Conservation (phyloP, 2,329 filamentous ascomycete genomes). For the Ilyonectria robusta region DNA sequence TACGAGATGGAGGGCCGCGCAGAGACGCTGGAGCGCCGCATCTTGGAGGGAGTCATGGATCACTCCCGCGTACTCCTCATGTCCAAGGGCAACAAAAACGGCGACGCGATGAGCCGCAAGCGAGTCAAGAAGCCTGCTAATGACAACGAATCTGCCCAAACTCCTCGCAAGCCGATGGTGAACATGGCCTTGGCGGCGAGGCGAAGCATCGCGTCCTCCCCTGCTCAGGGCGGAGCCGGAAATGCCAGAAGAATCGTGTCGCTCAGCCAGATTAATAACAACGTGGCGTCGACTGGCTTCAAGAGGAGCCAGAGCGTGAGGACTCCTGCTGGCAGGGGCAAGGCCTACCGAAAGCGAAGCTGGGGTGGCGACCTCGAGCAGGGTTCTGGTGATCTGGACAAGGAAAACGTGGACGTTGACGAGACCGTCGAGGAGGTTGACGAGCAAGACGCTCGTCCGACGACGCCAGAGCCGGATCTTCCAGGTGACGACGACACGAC, state of each 20-base stretch:
- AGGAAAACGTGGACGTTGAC: conserved; percentile 75
- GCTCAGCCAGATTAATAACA: conserved; percentile 89
- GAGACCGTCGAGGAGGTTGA: conserved; percentile 74
- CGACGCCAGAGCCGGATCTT: conserved; percentile 36
- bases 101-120: conserved; percentile 73
- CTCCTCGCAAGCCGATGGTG: conserved; percentile 56
- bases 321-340: conserved; percentile 61
- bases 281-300: conserved; percentile 74
- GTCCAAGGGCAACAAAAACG: conserved; percentile 70
- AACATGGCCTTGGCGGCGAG: conserved; percentile 69
- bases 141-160: conserved; percentile 44
- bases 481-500: conserved; percentile 47
- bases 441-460: conserved; percentile 48
- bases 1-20: conserved; percentile 91
- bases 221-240: conserved; percentile 66
- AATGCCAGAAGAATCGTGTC: conserved; percentile 87
- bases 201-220: conserved; percentile 58
- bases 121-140: conserved; percentile 61
- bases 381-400: conserved; percentile 68
- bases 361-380: conserved; percentile 72
- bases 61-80: conserved; percentile 94
- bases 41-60: conserved; percentile 95
- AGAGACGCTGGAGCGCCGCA: conserved; percentile 89
- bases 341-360: conserved; percentile 75
- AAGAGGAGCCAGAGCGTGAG: conserved; percentile 86